Evolutionary conservation across 2,329 filamentous ascomycete genomes (phyloP), one percentile per base, ranked within the genome.

Genomic region (Capronia americana): DNA sequence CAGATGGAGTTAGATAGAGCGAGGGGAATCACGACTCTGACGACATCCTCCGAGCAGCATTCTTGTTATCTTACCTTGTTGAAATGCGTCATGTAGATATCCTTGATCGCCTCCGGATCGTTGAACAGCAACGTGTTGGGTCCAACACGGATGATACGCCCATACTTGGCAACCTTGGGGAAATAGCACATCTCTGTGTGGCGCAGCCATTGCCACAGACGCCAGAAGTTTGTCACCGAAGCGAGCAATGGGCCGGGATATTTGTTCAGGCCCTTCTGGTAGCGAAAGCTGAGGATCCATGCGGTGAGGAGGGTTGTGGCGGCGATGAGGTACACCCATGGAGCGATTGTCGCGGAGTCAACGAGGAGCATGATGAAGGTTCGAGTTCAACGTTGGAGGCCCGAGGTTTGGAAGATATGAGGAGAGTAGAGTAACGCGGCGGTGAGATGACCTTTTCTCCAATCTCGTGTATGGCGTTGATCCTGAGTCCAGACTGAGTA

Each of bases 51-150:
- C 20, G 7, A 7, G 38, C 4, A n/a, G 1, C 6, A 50, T 34
- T 10, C 8, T 28, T 7, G 38, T 7, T 17, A 12, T 2, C 63
- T 65, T 44, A 61, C 63, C 58, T 65, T 65, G 5, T 48, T 54
- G 41, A 65, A 65, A 32, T 61, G 57, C 12, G 63, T 61, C 57
- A 61, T 83, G 76, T 92, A 92, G 26, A 92, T 82, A 0, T 84
- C 83, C 56, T 84, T 74, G 24, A 79, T 79, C 0, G 86, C 84
- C 46, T 86, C 83, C 3, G 89, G 79, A 65, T 85, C 86, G 73
- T 89, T 88, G 48, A 92, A 82, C 41, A 88, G 90, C 68, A 93
- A 77, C 71, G 92, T 90, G 23, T 81, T 82, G 0, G 90, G 90
- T 0, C 83, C 88, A 0, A 92, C 76, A 32, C 88, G 83, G 11